Evolutionary conservation across 1,284 basidiomycete species (phyloP).

Genomic region (Baeospora myosura): DNA sequence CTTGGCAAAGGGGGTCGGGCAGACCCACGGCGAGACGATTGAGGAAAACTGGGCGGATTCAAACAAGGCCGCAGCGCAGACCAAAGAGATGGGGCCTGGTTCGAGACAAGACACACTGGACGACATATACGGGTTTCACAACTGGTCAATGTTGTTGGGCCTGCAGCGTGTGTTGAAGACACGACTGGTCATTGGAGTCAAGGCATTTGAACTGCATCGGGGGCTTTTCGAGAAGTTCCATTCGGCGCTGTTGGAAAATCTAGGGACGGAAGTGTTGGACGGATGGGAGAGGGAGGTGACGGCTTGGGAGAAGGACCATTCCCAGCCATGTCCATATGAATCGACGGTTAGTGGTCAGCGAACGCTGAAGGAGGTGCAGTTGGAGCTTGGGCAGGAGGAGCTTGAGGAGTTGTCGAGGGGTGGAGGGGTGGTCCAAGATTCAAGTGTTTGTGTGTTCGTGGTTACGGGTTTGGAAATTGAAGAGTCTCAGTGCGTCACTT

Average conservation of each 20-base stretch:
- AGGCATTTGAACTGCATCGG: background rate
- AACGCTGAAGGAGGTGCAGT: too few species aligned
- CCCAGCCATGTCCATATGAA: constrained; percentile 1
- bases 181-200: too few species aligned
- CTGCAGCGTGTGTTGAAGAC: too few species aligned
- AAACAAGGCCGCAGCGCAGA: background rate
- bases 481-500: too few species aligned
- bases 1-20: background rate
- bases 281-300: background rate
- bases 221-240: background rate
- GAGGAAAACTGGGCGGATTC: background rate
- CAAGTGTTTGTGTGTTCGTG: too few species aligned
- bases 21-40: background rate
- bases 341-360: too few species aligned
- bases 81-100: background rate
- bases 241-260: background rate
- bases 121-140: background rate
- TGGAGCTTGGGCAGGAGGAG: too few species aligned
- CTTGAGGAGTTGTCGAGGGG: too few species aligned
- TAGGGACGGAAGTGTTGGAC: background rate
- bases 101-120: background rate
- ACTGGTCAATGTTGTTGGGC: background rate
- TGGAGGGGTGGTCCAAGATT: too few species aligned
- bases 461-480: too few species aligned
- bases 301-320: constrained; percentile 1